Conservation (phyloP, 1,284 basidiomycete species). For the Serendipita sp. region DNA sequence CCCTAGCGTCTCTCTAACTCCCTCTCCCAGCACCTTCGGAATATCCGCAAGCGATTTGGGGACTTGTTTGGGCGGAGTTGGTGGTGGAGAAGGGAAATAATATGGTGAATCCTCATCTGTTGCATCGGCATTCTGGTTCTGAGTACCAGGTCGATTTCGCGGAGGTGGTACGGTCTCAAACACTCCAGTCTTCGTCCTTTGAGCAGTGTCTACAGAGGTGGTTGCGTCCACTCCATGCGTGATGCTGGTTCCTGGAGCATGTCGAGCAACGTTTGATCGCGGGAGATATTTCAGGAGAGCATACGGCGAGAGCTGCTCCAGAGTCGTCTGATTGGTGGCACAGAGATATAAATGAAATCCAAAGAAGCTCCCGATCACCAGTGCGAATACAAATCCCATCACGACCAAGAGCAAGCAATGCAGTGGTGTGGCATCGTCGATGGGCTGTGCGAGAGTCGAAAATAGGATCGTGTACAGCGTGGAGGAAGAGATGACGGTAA, state of each 20-base stretch:
- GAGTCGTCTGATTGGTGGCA: constrained; percentile 76
- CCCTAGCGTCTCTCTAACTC: constrained; percentile 6
- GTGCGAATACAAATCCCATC: constrained; percentile 43
- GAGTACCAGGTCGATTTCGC: constrained; percentile 26
- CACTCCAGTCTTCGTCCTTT: constrained; percentile 28
- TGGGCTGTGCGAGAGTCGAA: constrained; percentile 36
- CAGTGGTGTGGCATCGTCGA: constrained; percentile 47
- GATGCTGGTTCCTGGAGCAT: constrained; percentile 7
- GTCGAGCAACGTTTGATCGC: neutral
- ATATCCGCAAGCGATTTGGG: constrained; percentile 21
- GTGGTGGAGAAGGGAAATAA: constrained; percentile 12
- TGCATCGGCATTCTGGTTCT: neutral
- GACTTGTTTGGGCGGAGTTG: constrained; percentile 6
- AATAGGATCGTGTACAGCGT: constrained; percentile 56
- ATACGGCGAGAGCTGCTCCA: constrained; percentile 69
- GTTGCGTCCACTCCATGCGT: neutral
- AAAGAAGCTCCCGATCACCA: constrained; percentile 65
- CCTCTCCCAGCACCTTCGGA: neutral
- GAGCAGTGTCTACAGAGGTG: constrained; percentile 25
- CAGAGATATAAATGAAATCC: constrained; percentile 64
- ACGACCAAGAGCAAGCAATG: constrained; percentile 56
- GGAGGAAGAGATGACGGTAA: constrained; percentile 38
- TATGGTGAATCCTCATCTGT: constrained; percentile 10
- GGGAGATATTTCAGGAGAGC: constrained; percentile 50
- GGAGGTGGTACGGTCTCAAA: constrained; percentile 25